phyloP scores from a whole-genome alignment of 2,329 filamentous ascomycete species.

The Cladosporium oxysporum region DNA sequence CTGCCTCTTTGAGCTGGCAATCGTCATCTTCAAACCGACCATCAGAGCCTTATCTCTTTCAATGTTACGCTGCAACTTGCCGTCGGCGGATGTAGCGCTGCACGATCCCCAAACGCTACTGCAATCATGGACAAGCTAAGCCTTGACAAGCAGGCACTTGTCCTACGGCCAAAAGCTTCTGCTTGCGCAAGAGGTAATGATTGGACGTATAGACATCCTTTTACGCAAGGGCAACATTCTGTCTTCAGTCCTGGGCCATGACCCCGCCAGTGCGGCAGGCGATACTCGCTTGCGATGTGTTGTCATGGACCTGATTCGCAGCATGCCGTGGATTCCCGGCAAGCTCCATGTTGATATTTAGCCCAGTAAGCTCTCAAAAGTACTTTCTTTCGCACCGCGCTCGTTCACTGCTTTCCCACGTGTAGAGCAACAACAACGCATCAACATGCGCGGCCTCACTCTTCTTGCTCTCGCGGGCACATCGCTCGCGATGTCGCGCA shows the following conservation, averaged over 20 bases:
- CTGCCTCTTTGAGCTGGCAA: neutral
- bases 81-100: neutral
- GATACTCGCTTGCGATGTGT: neutral
- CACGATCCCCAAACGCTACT: slow-evolving; percentile 4
- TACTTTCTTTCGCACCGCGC: neutral
- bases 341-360: neutral
- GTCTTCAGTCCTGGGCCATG: neutral
- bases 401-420: neutral
- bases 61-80: neutral
- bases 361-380: neutral
- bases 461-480: slow-evolving; percentile 21
- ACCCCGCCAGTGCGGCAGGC: neutral
- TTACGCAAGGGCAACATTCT: slow-evolving; percentile 5
- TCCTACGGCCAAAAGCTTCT: neutral
- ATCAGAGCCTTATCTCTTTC: slow-evolving; percentile 3
- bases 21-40: neutral
- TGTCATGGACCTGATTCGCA: neutral
- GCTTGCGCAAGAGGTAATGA: neutral
- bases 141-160: slow-evolving; percentile 18
- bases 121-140: slow-evolving; percentile 14
- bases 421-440: neutral
- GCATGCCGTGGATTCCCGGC: neutral
- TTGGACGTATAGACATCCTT: neutral
- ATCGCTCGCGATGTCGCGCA: slow-evolving; percentile 23
- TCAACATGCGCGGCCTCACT: slow-evolving; percentile 8